Percentiles rank a stretch among this genome's conserved stretches.
phyloP scores from a whole-genome alignment of 345 rosid species.

The Dovyalis caffra region DNA sequence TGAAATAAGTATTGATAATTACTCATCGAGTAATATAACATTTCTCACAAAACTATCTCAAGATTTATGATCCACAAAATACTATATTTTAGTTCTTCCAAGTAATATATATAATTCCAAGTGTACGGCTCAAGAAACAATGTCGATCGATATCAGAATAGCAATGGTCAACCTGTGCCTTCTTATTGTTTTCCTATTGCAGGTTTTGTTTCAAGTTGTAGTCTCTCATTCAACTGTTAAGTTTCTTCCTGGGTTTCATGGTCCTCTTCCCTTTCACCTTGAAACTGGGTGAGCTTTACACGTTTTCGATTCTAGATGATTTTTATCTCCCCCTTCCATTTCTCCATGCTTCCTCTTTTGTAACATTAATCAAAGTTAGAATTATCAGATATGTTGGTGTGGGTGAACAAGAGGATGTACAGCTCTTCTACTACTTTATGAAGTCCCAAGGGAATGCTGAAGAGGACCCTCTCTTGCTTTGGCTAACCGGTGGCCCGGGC shows the following conservation, averaged over 20 bases:
- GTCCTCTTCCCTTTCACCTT: slow-evolving; percentile 25
- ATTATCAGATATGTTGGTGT: slow-evolving; percentile 22
- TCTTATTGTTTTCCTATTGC: neutral
- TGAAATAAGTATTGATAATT: too few species aligned
- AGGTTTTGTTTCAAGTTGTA: neutral
- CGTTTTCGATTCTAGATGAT: neutral
- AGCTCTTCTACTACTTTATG: slow-evolving; percentile 28
- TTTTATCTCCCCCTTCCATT: too few species aligned
- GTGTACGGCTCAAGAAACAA: too few species aligned
- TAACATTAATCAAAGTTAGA: neutral
- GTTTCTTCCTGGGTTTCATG: slow-evolving; percentile 27
- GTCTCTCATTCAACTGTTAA: neutral
- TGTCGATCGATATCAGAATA: too few species aligned
- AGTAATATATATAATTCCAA: too few species aligned
- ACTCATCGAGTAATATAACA: too few species aligned
- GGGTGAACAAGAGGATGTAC: slow-evolving; percentile 26
- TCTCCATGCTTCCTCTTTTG: too few species aligned
- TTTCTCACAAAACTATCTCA: too few species aligned
- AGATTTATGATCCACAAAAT: too few species aligned
- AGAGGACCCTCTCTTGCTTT: slow-evolving; percentile 25
- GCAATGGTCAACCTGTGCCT: neutral
- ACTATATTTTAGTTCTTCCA: too few species aligned
- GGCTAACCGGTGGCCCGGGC: slow-evolving; percentile 32
- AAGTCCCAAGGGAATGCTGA: slow-evolving; percentile 16
- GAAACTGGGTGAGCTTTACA: slow-evolving; percentile 23